Percentiles rank a stretch among this genome's conserved stretches.
These are phyloP conservation scores for Yamagishiella unicocca DNA, from an alignment of 139 green algal species.

Conservation along the genomic window DNA sequence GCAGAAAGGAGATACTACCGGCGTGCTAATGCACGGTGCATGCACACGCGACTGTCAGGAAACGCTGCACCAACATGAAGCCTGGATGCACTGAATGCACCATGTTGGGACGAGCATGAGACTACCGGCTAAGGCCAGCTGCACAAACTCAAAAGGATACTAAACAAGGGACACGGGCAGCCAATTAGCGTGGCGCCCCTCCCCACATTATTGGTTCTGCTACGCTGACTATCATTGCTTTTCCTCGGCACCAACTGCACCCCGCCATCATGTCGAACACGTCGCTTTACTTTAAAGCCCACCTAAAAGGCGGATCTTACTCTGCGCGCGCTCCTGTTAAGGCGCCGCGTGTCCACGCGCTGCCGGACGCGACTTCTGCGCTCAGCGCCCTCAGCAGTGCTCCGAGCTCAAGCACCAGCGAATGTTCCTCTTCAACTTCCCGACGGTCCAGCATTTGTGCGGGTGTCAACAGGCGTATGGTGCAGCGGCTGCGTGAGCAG, in stretches of 20 bases:
- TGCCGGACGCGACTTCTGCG: not conserved
- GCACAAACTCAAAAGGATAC: not conserved
- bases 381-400: not conserved
- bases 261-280: not conserved
- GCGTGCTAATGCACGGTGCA: too few species aligned
- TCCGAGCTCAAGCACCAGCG: not conserved
- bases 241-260: not conserved
- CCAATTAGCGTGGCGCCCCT: not conserved
- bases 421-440: not conserved
- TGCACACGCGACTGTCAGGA: too few species aligned
- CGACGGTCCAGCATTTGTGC: not conserved
- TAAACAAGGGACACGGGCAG: not conserved
- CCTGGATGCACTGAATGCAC: not conserved
- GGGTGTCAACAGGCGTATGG: conserved; percentile 37
- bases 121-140: not conserved
- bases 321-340: not conserved
- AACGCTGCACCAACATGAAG: too few species aligned
- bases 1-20: too few species aligned
- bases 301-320: conserved; percentile 14
- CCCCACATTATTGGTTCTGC: not conserved
- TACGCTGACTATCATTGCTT: not conserved
- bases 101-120: not conserved
- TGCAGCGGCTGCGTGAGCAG: conserved; percentile 44
- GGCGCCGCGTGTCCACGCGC: not conserved
- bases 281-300: not conserved